Percentiles rank a stretch among this genome's conserved stretches.
Evolutionary conservation across 768 basidiomycete genomes (phyloP).

Genomic region (Hebeloma cylindrosporum): DNA sequence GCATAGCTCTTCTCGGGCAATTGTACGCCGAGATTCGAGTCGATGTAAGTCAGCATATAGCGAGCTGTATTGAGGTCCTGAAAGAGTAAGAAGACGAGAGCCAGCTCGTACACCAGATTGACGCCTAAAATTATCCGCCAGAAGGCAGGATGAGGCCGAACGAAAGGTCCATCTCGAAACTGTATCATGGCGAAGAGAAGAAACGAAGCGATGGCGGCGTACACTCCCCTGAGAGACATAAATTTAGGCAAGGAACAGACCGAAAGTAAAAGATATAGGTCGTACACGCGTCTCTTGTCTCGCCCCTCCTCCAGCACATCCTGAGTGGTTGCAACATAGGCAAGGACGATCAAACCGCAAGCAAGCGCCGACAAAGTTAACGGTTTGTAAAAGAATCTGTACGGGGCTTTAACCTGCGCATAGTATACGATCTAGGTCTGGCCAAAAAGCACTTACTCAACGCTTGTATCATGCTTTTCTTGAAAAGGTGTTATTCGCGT

Average conservation of each 20-base stretch:
- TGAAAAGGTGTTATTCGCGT: conserved; percentile 84
- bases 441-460: conserved; percentile 57
- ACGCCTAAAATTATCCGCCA: conserved; percentile 80
- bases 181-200: conserved; percentile 83
- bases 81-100: conserved; percentile 81
- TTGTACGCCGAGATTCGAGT: conserved; percentile 66
- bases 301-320: conserved; percentile 83
- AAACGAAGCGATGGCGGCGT: conserved; percentile 73
- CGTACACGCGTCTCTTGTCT: conserved; percentile 81
- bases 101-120: conserved; percentile 82
- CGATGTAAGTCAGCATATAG: conserved; percentile 76
- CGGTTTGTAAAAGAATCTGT: conserved; percentile 87
- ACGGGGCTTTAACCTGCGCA: conserved; percentile 9
- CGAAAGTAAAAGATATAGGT: conserved; percentile 16
- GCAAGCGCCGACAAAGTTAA: conserved; percentile 75
- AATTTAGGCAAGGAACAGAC: conserved; percentile 2
- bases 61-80: conserved; percentile 80
- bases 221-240: conserved; percentile 58
- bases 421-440: conserved; percentile 6
- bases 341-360: conserved; percentile 62
- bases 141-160: conserved; percentile 85
- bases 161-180: conserved; percentile 87
- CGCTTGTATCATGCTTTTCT: conserved; percentile 77
- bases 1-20: conserved; percentile 87
- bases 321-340: conserved; percentile 81